A percentile compares a stretch with the other conserved stretches of the same genome.
These are phyloP conservation scores for Penicillium lagena DNA, from an alignment of 495 filamentous ascomycete genomes.

Conservation along the genomic window DNA sequence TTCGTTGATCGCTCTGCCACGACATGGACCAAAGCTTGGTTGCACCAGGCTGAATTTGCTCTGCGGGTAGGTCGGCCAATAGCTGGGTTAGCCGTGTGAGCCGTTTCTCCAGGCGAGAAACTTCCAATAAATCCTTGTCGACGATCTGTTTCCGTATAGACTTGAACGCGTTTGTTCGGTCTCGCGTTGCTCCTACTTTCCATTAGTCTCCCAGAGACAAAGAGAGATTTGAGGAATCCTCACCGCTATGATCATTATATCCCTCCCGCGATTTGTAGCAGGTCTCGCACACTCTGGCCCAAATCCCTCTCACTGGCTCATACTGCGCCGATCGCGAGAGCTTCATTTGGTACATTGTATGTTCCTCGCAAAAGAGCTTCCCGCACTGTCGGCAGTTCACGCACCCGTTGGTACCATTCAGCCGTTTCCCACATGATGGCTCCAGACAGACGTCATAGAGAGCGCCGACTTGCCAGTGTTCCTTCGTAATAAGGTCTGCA, in stretches of 20 bases:
- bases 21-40: slow-evolving; percentile 52
- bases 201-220: slow-evolving; percentile 8
- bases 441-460: slow-evolving; percentile 79
- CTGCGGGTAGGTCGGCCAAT: slow-evolving; percentile 62
- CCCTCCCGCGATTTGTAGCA: slow-evolving; percentile 95
- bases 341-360: slow-evolving; percentile 99
- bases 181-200: slow-evolving; percentile 46
- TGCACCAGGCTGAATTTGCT: slow-evolving; percentile 42
- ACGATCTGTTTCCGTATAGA: slow-evolving; percentile 66
- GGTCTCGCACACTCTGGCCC: slow-evolving; percentile 94
- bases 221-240: not conserved
- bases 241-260: slow-evolving; percentile 83
- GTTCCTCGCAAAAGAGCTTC: slow-evolving; percentile 90
- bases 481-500: slow-evolving; percentile 78
- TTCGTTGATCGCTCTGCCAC: slow-evolving; percentile 59
- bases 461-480: slow-evolving; percentile 78
- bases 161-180: slow-evolving; percentile 65
- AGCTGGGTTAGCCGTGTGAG: slow-evolving; percentile 85
- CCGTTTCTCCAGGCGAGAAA: slow-evolving; percentile 83
- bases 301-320: slow-evolving; percentile 87
- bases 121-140: slow-evolving; percentile 77
- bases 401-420: slow-evolving; percentile 72
- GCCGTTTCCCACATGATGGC: slow-evolving; percentile 71
- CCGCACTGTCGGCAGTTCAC: slow-evolving; percentile 93
- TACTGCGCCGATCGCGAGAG: slow-evolving; percentile 82